These are phyloP conservation scores for Mycena epipterygia DNA, from an alignment of 768 basidiomycete genomes.

Conservation along the genomic window DNA sequence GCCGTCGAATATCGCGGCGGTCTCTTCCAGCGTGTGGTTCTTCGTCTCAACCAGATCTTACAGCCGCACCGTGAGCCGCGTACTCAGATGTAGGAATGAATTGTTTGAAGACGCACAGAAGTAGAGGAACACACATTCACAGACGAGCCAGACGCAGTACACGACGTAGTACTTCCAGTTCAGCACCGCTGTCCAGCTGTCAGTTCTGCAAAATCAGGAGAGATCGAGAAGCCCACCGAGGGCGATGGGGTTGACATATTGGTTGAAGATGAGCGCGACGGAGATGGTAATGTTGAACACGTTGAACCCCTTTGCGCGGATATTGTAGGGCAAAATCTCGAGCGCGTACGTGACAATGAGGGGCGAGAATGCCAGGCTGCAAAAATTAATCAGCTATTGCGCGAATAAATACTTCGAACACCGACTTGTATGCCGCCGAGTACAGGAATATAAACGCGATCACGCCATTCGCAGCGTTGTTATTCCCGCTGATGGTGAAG, in stretches of 20 bases:
- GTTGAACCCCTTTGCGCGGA: conserved; percentile 91
- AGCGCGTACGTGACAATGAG: conserved; percentile 90
- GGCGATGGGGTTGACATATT: conserved; percentile 89
- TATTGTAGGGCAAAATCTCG: conserved; percentile 86
- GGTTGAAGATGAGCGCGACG: conserved; percentile 88
- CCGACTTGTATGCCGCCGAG: conserved; percentile 80
- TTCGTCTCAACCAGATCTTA: conserved; percentile 76
- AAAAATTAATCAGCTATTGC: background rate
- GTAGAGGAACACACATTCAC: conserved; percentile 73
- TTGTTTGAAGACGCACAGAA: conserved; percentile 51
- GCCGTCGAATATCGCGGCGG: conserved; percentile 84
- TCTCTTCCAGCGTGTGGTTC: conserved; percentile 83
- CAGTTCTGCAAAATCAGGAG: no score
- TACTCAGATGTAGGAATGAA: conserved; percentile 60
- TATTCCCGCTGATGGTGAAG: conserved; percentile 55
- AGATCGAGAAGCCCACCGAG: conserved; percentile 60
- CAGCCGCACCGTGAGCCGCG: no score
- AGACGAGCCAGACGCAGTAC: conserved; percentile 78
- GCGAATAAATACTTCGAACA: no score
- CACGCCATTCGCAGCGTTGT: conserved; percentile 74
- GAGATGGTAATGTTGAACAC: conserved; percentile 86
- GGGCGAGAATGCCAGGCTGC: conserved; percentile 83
- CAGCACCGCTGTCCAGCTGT: conserved; percentile 46
- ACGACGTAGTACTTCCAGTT: conserved; percentile 87
- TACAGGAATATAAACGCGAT: conserved; percentile 90